Conservation (phyloP, 1,284 basidiomycete genomes). For the Phylloboletellus chloephorus region DNA sequence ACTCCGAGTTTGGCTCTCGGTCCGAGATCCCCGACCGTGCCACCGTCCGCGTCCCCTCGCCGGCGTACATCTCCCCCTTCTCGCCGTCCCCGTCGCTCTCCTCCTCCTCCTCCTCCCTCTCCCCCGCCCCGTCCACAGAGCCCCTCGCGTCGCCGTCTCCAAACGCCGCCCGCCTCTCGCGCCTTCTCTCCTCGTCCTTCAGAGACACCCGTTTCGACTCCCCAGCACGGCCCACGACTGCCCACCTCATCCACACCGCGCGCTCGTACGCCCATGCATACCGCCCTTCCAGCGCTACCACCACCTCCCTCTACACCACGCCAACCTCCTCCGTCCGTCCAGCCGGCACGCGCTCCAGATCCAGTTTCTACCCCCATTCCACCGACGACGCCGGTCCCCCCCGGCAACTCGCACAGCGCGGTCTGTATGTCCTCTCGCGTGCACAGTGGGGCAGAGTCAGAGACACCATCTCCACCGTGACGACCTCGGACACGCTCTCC, state of each 20-base stretch:
- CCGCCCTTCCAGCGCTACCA: constrained; percentile 12
- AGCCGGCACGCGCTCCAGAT: constrained; percentile 15
- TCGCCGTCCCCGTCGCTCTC: constrained; percentile 19
- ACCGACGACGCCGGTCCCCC: neutral
- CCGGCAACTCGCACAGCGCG: neutral
- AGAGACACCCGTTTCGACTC: constrained; percentile 6
- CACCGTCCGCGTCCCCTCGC: constrained; percentile 19
- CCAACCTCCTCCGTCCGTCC: constrained; percentile 8
- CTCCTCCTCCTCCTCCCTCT: constrained; percentile 14
- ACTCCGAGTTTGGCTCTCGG: constrained; percentile 19
- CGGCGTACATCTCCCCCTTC: constrained; percentile 22
- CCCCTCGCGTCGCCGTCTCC: constrained; percentile 6
- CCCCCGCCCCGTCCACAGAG: constrained; percentile 18
- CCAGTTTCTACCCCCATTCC: constrained; percentile 9
- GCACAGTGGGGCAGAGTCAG: constrained; percentile 6
- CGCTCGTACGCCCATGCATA: constrained; percentile 19
- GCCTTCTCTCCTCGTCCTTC: constrained; percentile 25
- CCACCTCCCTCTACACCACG: constrained; percentile 18
- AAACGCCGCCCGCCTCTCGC: constrained; percentile 15
- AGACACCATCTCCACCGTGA: constrained; percentile 25
- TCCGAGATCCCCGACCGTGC: constrained; percentile 8
- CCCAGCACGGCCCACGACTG: constrained; percentile 11
- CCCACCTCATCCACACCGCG: constrained; percentile 17
- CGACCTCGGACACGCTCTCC: constrained; percentile 23
- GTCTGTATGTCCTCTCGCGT: neutral